Percentiles rank a stretch among this genome's conserved stretches.
Evolutionary conservation across 2,329 filamentous ascomycete species (phyloP).

Genomic region (Ambrosiella cleistominuta): DNA sequence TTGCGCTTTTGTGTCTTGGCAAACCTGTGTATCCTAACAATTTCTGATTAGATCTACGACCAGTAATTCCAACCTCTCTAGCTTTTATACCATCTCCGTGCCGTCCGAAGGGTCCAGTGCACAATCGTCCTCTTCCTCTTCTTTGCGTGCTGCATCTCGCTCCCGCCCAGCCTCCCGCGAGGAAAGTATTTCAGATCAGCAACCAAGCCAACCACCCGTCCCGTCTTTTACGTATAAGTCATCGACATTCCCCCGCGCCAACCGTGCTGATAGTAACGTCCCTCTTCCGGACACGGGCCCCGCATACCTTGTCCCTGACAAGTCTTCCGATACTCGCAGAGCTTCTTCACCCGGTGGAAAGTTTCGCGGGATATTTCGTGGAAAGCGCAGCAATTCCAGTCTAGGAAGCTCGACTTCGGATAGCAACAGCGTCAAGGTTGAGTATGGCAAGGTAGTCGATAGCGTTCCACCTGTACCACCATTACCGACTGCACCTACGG

Average conservation of each 20-base stretch:
- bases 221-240: conserved; percentile 7
- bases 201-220: not conserved
- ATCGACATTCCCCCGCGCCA: conserved; percentile 6
- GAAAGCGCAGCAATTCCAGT: conserved; percentile 28
- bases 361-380: conserved; percentile 52
- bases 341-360: conserved; percentile 54
- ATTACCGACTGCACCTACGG: not conserved
- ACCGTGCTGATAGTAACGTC: conserved; percentile 3
- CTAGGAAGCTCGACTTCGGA: conserved; percentile 17
- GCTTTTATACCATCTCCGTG: conserved; percentile 10
- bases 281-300: not conserved
- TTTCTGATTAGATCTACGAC: conserved; percentile 4
- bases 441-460: conserved; percentile 17
- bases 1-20: conserved; percentile 14
- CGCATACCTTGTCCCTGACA: conserved; percentile 24
- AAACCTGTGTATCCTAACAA: conserved; percentile 13
- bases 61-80: conserved; percentile 1
- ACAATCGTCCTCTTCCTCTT: conserved; percentile 1
- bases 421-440: conserved; percentile 19
- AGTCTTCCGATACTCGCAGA: conserved; percentile 28
- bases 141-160: not conserved
- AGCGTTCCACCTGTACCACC: not conserved
- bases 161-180: conserved; percentile 8
- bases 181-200: not conserved
- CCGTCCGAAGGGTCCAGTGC: conserved; percentile 3